phyloP scores from a whole-genome alignment of 2,329 filamentous ascomycete species.

The Hypomyces rosellus region DNA sequence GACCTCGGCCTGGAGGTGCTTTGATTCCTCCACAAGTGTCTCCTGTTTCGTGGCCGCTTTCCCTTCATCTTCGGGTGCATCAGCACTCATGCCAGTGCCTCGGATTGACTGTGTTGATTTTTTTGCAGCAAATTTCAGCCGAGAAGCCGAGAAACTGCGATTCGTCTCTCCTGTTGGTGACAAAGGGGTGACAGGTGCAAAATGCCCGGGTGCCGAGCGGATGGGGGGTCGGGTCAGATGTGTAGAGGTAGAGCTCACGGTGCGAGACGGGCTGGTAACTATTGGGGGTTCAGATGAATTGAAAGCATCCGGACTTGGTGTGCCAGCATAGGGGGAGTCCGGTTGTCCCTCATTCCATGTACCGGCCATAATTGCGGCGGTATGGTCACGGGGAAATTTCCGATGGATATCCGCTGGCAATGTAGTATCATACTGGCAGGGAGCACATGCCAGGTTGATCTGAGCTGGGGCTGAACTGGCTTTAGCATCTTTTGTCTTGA shows the following conservation, averaged over 20 bases:
- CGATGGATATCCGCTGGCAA: slow-evolving; percentile 20
- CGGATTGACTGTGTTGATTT: neutral
- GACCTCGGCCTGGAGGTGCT: neutral
- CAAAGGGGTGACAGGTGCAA: neutral
- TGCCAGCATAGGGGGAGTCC: slow-evolving; percentile 43
- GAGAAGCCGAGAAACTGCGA: neutral
- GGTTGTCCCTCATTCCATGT: slow-evolving; percentile 60
- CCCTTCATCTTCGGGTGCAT: slow-evolving; percentile 3
- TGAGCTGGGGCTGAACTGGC: slow-evolving; percentile 12
- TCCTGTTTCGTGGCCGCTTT: neutral
- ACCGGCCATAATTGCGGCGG: slow-evolving; percentile 47
- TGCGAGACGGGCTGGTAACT: slow-evolving; percentile 5
- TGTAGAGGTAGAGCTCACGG: neutral
- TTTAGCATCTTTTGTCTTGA: slow-evolving; percentile 29
- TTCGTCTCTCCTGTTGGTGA: neutral
- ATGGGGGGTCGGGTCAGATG: neutral
- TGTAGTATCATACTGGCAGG: slow-evolving; percentile 29
- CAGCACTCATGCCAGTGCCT: slow-evolving; percentile 1
- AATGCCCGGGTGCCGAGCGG: neutral
- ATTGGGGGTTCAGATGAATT: slow-evolving; percentile 14
- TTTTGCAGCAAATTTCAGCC: neutral
- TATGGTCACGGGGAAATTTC: slow-evolving; percentile 38
- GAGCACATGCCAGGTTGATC: slow-evolving; percentile 17
- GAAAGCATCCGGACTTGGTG: slow-evolving; percentile 18
- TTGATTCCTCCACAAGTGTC: neutral